These are phyloP conservation scores for Claviceps quebecensis DNA, from an alignment of 2,329 filamentous ascomycete species.

Conservation along the genomic window DNA sequence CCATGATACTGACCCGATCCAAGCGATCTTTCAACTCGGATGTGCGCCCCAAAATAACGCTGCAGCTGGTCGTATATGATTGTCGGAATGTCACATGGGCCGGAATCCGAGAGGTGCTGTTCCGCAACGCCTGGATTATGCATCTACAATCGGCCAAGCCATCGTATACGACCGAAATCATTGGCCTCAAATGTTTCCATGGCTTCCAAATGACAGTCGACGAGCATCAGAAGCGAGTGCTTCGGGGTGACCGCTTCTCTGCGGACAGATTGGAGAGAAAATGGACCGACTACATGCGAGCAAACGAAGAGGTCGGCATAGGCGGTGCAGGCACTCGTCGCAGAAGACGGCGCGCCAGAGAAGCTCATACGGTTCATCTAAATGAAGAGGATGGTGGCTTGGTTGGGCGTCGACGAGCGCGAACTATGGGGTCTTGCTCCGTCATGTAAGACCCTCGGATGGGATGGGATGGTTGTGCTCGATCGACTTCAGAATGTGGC, in stretches of 20 bases:
- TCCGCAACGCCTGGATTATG: conserved; percentile 64
- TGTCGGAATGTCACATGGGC: conserved; percentile 89
- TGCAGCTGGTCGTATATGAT: conserved; percentile 77
- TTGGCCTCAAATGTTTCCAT: conserved; percentile 85
- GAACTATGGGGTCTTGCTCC: conserved; percentile 46
- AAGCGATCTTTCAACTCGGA: conserved; percentile 24
- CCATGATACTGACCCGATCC: conserved; percentile 57
- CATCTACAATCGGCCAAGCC: conserved; percentile 26
- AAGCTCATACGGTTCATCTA: conserved; percentile 67
- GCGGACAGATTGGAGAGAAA: conserved; percentile 74
- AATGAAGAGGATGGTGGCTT: conserved; percentile 60
- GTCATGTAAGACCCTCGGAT: conserved; percentile 41
- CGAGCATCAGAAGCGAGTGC: conserved; percentile 77
- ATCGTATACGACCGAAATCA: conserved; percentile 62
- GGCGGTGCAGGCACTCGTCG: conserved; percentile 52
- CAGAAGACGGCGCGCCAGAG: conserved; percentile 61
- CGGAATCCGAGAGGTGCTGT: conserved; percentile 74
- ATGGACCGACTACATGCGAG: conserved; percentile 92
- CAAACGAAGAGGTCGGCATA: conserved; percentile 67
- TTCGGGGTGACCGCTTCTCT: conserved; percentile 59
- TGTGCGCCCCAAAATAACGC: conserved; percentile 40
- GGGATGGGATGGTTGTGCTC: background rate
- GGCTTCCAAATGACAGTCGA: conserved; percentile 91
- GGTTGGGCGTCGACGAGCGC: conserved; percentile 45
- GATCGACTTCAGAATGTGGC: background rate